These are phyloP conservation scores for Galerina marginata DNA, from an alignment of 768 basidiomycete genomes.

Conservation along the genomic window DNA sequence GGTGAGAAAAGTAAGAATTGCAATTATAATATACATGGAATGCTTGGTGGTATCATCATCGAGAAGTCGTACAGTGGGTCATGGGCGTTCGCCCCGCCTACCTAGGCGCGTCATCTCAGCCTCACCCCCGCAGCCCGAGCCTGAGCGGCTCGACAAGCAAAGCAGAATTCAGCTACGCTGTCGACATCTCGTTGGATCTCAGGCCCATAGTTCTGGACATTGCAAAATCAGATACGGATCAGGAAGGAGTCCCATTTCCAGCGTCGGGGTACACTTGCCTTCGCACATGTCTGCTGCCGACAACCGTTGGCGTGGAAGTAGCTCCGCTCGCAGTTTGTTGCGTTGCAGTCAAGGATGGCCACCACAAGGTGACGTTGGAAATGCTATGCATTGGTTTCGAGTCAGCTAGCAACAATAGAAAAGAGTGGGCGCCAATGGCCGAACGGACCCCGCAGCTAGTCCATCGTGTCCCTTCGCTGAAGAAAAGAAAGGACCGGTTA, in stretches of 20 bases:
- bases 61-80: not conserved
- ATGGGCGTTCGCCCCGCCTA: not conserved
- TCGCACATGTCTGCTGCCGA: constrained; percentile 55
- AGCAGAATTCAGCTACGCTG: constrained; percentile 73
- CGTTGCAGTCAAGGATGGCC: constrained; percentile 79
- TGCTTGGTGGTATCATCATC: constrained; percentile 2
- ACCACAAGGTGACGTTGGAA: constrained; percentile 78
- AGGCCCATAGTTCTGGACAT: constrained; percentile 61
- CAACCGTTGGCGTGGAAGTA: constrained; percentile 63
- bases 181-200: constrained; percentile 76
- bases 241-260: not conserved
- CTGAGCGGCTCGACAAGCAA: constrained; percentile 67
- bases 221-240: constrained; percentile 12
- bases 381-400: constrained; percentile 51
- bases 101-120: constrained; percentile 19
- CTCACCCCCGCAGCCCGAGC: constrained; percentile 38
- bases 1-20: not conserved
- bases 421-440: constrained; percentile 11
- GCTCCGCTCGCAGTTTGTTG: constrained; percentile 65
- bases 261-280: constrained; percentile 46
- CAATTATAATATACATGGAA: constrained; percentile 6
- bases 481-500: constrained; percentile 9
- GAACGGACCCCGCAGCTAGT: constrained; percentile 66
- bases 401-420: constrained; percentile 13
- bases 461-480: constrained; percentile 81